Evolutionary conservation across 768 basidiomycete genomes (phyloP), one percentile per base, ranked within the genome.

Genomic region (Candolleomyces eurysporus): DNA sequence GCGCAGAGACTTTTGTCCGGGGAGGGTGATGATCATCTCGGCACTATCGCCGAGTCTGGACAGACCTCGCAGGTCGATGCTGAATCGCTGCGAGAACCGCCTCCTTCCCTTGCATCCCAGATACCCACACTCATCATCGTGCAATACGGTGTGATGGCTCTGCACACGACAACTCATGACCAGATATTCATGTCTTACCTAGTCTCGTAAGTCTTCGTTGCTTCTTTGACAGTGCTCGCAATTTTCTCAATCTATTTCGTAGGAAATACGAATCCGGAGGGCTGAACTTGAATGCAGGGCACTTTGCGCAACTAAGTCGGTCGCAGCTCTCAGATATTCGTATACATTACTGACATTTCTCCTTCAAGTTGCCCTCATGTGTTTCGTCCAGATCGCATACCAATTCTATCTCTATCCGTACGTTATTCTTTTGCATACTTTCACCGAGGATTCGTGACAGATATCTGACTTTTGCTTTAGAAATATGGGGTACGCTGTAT

Each of bases 101-200:
- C 83, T 19, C 86, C 86, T 2, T 88, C 90, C 13, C 71, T 92
- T 64, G 74, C 84, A 64, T 88, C 87, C 21, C 87, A 90, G 68
- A 77, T 98, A 31, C 96, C 96, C 5, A 68, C 93, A 39, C 70
- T 90, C 65, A 86, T 98, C 67, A 97, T 98, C 66, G 68, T 92
- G 17, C 96, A 97, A 75, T 97, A 97, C 72, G 92, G 92, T 19
- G 76, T 94, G 63, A 78, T 98, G 64, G 95, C 95, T 4, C 73
- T 98, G 54, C 95, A 97, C 70, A 86, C 87, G 43, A 93, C 90
- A 16, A 93, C 91, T 1, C 94, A 96, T 67, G 91, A 96, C 76
- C 93, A 96, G 73, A 75, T 95, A 31, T 92, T 97, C 78, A 84
- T 96, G 71, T 91, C 91, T 2, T 96, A 96, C 75, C 87, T 96